Evolutionary conservation across 805 yeast genomes (phyloP), one percentile per base, ranked within the genome.

Genomic region (Hanseniaspora meyeri): DNA sequence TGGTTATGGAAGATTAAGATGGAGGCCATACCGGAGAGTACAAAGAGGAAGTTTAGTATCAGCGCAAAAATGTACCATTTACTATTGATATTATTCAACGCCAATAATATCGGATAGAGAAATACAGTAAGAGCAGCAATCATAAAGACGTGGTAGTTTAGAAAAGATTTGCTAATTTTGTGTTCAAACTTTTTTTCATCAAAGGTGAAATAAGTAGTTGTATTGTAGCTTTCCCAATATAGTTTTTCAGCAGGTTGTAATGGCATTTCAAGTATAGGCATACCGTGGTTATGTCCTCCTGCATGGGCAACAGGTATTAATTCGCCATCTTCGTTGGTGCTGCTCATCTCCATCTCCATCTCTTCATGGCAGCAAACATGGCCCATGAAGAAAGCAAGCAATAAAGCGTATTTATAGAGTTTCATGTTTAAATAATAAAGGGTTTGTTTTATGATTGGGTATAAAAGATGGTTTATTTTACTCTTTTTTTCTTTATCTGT

Each of bases 171-270:
- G 60, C 75, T 75, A 3, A 80, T 75, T 34, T 50, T 46, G 2
- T 76, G 62, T 0, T 74, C 76, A 12, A 78, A 64, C 12, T 46
- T 39, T 5, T 40, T 38, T 20, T 53, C 57, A 39, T 53, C 57
- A 32, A 53, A 53, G 8, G 78, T 81, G 70, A 87, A 81, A 66
- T 76, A 89, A 3, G 87, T 82, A 1, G 91, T 83, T 14, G 95
- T 80, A 64, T 85, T 81, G 69, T 89, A 90, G 29, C 69, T 66
- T 50, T 80, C 81, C 97, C 97, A 90, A 68, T 77, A 90, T 31
- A 75, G 66, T 56, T 80, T 72, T 67, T 89, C 96, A 47, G 81
- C 85, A 0, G 90, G 83, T 17, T 81, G 75, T 50, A 90, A 74
- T 1, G 85, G 83, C 32, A 62, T 59, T 58, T 76, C 66, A 48